Evolutionary conservation across 2,329 filamentous ascomycete species (phyloP), one percentile per base, ranked within the genome.

Genomic region (Plenodomus tracheiphilus): DNA sequence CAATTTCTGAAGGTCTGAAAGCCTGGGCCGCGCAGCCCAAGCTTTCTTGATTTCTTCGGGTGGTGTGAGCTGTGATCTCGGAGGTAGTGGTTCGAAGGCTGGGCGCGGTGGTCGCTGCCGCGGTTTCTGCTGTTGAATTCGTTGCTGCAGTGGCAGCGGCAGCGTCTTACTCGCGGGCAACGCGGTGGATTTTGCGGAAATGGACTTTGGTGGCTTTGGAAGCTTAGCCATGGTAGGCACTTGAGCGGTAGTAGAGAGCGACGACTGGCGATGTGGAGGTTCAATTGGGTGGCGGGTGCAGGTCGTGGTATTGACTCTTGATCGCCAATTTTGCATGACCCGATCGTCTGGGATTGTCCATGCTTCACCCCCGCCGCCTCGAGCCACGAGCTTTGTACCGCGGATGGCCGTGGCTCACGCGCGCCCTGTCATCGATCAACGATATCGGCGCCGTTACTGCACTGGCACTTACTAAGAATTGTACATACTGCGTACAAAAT

Each of bases 161-260:
- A 53, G 30, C 3, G 56, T 55, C 15, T 47, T 53, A 43, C 51
- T 53, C 25, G 59, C 53, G 9, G 64, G 62, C 47, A 60, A 49
- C 9, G 53, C 48, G 8, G 28, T 15, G 7, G 56, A 48, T 46
- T 56, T 64, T 20, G 51, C 56, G 2, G 65, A 57, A 25, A 66
- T 30, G 2, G 49, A 46, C 36, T 53, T 64, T 1, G 65, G 65
- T 3, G 58, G 44, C 43, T 65, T 71, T 15, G 68, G 68, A 2
- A 70, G 39, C 47, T 71, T 71, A 8, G 66, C 61, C 68, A 70
- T 71, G 47, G 43, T 39, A 46, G 15, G 16, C 16, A 11, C 4
- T 32, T 4, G 28, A 15, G 28, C 28, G 28, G 15, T 11, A 32
- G 28, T 32, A 32, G 11, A 32, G 6, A 32, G 11, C 15, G 28